Base-by-base conservation (phyloP, 2,329 filamentous ascomycete species). In the Exserohilum turcica region DNA sequence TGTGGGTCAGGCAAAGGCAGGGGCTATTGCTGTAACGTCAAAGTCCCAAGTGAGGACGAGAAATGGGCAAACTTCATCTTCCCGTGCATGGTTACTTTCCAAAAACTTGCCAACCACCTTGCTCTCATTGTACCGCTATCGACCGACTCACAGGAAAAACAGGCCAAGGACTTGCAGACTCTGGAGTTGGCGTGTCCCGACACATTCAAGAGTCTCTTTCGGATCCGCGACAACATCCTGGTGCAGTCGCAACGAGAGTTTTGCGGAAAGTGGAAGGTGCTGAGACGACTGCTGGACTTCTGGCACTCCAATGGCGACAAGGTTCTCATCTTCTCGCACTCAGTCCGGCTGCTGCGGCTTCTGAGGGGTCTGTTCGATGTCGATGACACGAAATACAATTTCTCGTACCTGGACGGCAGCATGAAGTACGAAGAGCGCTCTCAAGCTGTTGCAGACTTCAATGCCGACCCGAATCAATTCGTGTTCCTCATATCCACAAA, bases 401-500 rank as follows among this genome's bases (percentile, higher is more conserved):
- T 96, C 57, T 93, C 88, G 64, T 97, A 96, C 67, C 80, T 99
- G 4, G 92, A 97, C 65, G 94, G 94, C 0, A 85, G 86, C 8
- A 86, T 97, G 78, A 84, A 80, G 29, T 92, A 94, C 64, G 89
- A 92, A 47, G 92, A 96, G 49, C 87, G 94, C 8, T 87, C 92
- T 58, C 85, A 84, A 39, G 84, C 85, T 0, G 94, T 99, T 0
- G 89, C 96, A 67, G 88, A 91, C 42, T 99, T 96, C 82, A 99
- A 99, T 72, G 84, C 89, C 0, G 88, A 96, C 67, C 85, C 91
- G 0, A 82, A 81, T 3, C 91, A 94, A 67, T 99, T 99, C 67
- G 92, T 97, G 5, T 99, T 99, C 65, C 80, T 99, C 16, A 97
- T 99, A 66, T 96, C 90, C 18, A 97, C 94, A 6, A 91, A 89